A percentile compares a stretch with the other conserved stretches of the same genome.
phyloP scores from a whole-genome alignment of 1,284 basidiomycete genomes.

The Rhodofomes roseus region DNA sequence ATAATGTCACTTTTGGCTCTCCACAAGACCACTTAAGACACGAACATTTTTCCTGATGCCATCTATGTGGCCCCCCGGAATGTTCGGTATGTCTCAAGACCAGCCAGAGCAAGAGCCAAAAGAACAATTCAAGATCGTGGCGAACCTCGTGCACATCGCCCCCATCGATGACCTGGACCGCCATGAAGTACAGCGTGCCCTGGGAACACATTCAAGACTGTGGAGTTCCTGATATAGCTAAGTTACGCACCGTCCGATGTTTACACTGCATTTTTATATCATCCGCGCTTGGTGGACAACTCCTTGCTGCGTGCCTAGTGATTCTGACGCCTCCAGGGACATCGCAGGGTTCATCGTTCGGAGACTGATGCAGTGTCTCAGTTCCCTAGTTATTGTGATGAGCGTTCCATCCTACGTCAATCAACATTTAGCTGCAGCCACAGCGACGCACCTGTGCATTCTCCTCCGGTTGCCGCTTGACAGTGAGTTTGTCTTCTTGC shows the following conservation, averaged over 20 bases:
- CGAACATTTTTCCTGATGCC: too few relatives aligned
- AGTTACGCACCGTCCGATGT: not conserved
- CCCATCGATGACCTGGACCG: not conserved
- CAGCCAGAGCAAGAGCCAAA: slow-evolving; percentile 16
- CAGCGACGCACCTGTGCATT: too few relatives aligned
- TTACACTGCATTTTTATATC: not conserved
- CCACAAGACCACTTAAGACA: too few relatives aligned
- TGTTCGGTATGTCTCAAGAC: slow-evolving; percentile 12
- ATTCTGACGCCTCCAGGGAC: not conserved
- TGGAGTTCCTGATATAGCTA: not conserved
- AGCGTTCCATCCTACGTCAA: too few relatives aligned
- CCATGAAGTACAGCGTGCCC: slow-evolving; percentile 13
- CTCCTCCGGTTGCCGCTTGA: too few relatives aligned
- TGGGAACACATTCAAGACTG: not conserved
- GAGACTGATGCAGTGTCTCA: too few relatives aligned
- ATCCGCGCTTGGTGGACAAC: too few relatives aligned
- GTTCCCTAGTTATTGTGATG: too few relatives aligned
- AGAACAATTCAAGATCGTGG: slow-evolving; percentile 17
- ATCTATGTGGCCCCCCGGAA: too few relatives aligned
- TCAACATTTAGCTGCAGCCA: too few relatives aligned
- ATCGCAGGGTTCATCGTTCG: not conserved
- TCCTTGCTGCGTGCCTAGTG: not conserved
- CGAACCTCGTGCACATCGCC: not conserved
- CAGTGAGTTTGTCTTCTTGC: too few relatives aligned
- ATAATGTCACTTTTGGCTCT: too few relatives aligned